A percentile compares a stretch with the other conserved stretches of the same genome.
Conservation (phyloP, 2,329 filamentous ascomycete genomes). For the Tolypocladium nubicola region DNA sequence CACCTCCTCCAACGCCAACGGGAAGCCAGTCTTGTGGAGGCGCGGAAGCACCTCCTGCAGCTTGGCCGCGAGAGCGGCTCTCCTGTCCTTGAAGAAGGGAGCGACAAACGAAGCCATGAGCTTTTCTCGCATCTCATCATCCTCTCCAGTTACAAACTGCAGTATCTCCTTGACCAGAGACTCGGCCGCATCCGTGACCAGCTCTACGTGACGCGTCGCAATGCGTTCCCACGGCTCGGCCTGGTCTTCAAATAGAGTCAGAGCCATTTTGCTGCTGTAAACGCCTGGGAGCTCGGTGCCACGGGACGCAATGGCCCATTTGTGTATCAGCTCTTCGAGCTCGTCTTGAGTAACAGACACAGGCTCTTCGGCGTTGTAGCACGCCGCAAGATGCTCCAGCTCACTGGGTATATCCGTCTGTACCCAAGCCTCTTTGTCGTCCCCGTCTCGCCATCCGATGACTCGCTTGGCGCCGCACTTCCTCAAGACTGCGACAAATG, state of each 20-base stretch:
- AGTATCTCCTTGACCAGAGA: constrained; percentile 3
- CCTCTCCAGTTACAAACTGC: neutral
- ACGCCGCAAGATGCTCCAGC: neutral
- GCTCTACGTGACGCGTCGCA: constrained; percentile 13
- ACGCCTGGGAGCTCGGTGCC: constrained; percentile 46
- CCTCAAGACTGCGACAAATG: neutral
- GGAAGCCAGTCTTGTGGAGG: neutral
- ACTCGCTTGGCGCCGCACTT: neutral
- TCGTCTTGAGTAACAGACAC: neutral
- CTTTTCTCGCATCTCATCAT: neutral
- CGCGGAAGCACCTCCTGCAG: neutral
- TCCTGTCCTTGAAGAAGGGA: neutral
- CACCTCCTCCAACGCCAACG: neutral
- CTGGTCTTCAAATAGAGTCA: constrained; percentile 49
- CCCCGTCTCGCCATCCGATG: neutral
- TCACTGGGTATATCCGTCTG: neutral
- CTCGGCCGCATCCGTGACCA: neutral
- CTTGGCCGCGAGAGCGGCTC: neutral
- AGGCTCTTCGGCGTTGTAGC: neutral
- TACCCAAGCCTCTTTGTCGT: neutral
- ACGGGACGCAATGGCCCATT: constrained; percentile 9
- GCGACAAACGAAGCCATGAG: neutral
- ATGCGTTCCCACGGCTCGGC: constrained; percentile 41
- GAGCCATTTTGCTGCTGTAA: constrained; percentile 48
- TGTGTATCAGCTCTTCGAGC: constrained; percentile 8